phyloP scores from a whole-genome alignment of 768 basidiomycete species.

The Naganishia antarctica region DNA sequence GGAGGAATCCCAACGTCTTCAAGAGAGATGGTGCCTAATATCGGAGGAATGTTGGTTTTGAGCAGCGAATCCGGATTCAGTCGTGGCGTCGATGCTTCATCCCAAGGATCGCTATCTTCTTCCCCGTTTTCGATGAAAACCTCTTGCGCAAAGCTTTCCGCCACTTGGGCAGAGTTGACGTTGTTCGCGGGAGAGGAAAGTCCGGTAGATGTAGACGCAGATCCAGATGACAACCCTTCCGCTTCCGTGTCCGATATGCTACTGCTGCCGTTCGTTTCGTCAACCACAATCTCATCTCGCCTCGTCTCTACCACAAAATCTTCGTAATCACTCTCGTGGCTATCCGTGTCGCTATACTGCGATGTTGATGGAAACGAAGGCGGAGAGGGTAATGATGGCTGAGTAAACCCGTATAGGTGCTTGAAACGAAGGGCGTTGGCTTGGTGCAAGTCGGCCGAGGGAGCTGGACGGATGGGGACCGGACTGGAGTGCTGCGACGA shows the following conservation, averaged over 20 bases:
- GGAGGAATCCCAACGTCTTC: not conserved
- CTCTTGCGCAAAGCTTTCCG: too few species aligned
- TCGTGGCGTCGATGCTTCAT: too few species aligned
- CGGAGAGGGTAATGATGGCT: not conserved
- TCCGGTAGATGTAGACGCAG: not conserved
- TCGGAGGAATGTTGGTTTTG: not conserved
- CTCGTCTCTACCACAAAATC: not conserved
- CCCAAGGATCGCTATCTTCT: too few species aligned
- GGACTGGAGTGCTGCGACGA: not conserved
- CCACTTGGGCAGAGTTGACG: too few species aligned
- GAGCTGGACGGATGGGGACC: not conserved
- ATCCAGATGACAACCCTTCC: not conserved
- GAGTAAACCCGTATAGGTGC: conserved; percentile 1
- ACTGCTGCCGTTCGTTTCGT: not conserved
- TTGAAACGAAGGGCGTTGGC: conserved; percentile 12
- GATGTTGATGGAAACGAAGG: not conserved
- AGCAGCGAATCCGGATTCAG: not conserved
- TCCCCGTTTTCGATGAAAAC: too few species aligned
- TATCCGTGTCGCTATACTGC: not conserved
- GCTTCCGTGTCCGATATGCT: not conserved
- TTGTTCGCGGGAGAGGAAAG: not conserved
- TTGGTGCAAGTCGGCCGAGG: not conserved
- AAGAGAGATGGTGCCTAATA: not conserved
- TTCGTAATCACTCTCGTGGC: not conserved
- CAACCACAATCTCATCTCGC: not conserved